Evolutionary conservation across 495 filamentous ascomycete genomes (phyloP).

Genomic region (Penicillium robsamsonii): DNA sequence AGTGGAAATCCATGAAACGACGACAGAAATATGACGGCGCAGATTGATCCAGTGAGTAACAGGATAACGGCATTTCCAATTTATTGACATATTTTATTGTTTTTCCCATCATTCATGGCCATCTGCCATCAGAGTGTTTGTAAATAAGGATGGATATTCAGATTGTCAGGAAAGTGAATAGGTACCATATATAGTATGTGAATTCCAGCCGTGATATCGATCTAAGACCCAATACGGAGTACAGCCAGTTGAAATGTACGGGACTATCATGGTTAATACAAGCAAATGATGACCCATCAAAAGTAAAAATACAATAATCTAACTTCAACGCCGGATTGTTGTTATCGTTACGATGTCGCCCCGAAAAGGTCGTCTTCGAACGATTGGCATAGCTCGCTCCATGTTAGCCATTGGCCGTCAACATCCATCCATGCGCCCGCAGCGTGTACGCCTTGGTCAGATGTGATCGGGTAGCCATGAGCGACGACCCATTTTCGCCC

Average conservation of each 20-base stretch:
- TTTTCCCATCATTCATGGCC: background rate
- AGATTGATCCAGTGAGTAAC: background rate
- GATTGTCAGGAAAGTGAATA: background rate
- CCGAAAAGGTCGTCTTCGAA: background rate
- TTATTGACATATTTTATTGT: background rate
- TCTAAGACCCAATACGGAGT: background rate
- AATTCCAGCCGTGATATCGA: background rate
- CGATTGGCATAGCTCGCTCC: background rate
- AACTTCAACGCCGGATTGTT: background rate
- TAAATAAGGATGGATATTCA: background rate
- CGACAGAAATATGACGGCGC: background rate
- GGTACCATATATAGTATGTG: background rate
- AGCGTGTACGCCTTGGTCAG: no score
- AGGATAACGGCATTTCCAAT: background rate
- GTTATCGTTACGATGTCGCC: background rate
- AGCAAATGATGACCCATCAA: background rate
- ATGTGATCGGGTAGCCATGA: no score
- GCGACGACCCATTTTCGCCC: no score
- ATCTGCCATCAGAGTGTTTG: background rate
- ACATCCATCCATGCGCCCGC: slow-evolving; percentile 47
- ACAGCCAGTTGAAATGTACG: background rate
- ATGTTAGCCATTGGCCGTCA: slow-evolving; percentile 32
- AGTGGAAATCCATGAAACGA: slow-evolving; percentile 73
- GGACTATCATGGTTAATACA: no score
- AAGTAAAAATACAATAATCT: background rate